phyloP scores from a whole-genome alignment of 305 asterid genomes.

The Fraxinus greggii region DNA sequence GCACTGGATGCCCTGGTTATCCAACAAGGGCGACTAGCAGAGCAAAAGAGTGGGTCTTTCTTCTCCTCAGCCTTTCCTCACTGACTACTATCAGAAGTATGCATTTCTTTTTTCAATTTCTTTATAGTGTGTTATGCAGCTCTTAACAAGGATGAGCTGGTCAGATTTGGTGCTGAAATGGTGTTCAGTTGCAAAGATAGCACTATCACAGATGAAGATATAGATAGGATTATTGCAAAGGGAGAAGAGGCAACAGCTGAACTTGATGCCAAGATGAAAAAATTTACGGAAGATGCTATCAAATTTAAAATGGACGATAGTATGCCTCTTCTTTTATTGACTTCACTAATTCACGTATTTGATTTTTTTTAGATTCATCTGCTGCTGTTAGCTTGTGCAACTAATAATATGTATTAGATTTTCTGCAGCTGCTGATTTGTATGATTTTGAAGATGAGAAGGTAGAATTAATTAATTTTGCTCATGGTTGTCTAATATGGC shows the following conservation, averaged over 20 bases:
- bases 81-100: background rate
- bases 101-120: background rate
- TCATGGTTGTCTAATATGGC: background rate
- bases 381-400: conserved; percentile 12
- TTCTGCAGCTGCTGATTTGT: conserved; percentile 91
- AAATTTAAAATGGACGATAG: conserved; percentile 96
- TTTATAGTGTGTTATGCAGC: conserved; percentile 50
- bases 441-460: conserved; percentile 97
- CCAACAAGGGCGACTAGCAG: conserved; percentile 97
- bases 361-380: conserved; percentile 15
- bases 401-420: conserved; percentile 32
- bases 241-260: conserved; percentile 99
- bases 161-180: conserved; percentile 99
- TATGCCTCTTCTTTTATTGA: conserved; percentile 36
- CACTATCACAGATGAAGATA: conserved; percentile 98
- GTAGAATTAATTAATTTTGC: conserved; percentile 31
- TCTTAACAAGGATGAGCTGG: conserved; percentile 98
- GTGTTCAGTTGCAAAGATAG: conserved; percentile 99
- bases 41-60: conserved; percentile 71
- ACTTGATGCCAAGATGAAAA: conserved; percentile 99
- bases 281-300: conserved; percentile 98
- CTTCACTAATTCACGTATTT: background rate
- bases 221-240: conserved; percentile 94
- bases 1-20: conserved; percentile 99
- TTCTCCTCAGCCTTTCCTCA: background rate